phyloP scores from a whole-genome alignment of 371 early-diverging fungal species.

The Coemansia sp. region DNA sequence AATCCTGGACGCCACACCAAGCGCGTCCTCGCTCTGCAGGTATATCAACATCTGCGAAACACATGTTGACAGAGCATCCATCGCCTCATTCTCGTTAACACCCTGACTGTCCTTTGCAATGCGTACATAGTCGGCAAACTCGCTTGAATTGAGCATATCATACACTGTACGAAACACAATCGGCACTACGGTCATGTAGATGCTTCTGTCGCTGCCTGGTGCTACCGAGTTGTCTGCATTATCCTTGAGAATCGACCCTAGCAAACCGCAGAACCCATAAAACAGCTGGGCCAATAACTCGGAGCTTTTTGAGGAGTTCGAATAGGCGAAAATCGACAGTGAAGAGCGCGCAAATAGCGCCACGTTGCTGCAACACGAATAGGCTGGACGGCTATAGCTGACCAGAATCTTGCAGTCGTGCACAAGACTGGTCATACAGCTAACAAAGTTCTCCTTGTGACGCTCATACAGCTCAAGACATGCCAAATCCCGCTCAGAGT shows the following conservation, averaged over 20 bases:
- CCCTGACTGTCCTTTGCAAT: slow-evolving; percentile 21
- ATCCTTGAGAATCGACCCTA: slow-evolving; percentile 32
- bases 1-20: slow-evolving; percentile 21
- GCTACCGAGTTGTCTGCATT: slow-evolving; percentile 16
- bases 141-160: slow-evolving; percentile 41
- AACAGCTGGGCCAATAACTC: slow-evolving; percentile 42
- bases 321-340: slow-evolving; percentile 17
- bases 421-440: slow-evolving; percentile 18
- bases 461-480: slow-evolving; percentile 39
- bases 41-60: slow-evolving; percentile 44
- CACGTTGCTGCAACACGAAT: slow-evolving; percentile 27
- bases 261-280: slow-evolving; percentile 36
- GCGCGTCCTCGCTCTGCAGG: slow-evolving; percentile 21
- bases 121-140: slow-evolving; percentile 41
- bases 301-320: slow-evolving; percentile 6
- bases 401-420: slow-evolving; percentile 42
- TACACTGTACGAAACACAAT: slow-evolving; percentile 39
- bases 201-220: slow-evolving; percentile 1
- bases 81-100: slow-evolving; percentile 39
- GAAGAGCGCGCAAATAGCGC: slow-evolving; percentile 35
- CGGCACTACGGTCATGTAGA: slow-evolving; percentile 20
- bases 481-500: slow-evolving; percentile 33
- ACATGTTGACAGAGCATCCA: slow-evolving; percentile 38
- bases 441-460: slow-evolving; percentile 22
- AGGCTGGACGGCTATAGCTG: slow-evolving; percentile 32